Base-by-base conservation (phyloP, 176 grass and related monocot genomes). In the Guadua angustifolia region DNA sequence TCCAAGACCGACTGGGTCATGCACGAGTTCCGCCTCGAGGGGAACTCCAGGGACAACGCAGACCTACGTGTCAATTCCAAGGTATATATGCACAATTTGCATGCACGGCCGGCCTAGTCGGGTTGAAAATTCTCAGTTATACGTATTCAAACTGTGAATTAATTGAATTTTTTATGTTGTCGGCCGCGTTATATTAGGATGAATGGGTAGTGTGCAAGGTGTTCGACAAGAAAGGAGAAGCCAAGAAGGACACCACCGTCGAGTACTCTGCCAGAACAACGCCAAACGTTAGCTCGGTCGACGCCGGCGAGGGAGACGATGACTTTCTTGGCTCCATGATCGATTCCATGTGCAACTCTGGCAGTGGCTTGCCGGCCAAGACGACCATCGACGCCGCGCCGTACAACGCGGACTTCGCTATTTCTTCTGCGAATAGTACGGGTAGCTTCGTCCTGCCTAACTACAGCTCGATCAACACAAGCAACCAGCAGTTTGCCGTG, bases 1-100 rank as follows among this genome's bases (percentile, higher is more conserved):
- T 19, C 73, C 69, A 97, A 94, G 75, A 91, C 91, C 56, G 89
- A 90, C 58, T 97, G 94, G 94, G 89, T 94, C 66, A 97, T 97
- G 82, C 94, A 97, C 81, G 94, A 97, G 58, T 97, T 88, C 32
- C 90, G 94, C 13, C 94, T 97, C 5, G 78, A 89, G 1, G 91
- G 73, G 15, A 84, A 36, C 9, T 87, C 73, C 19, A 91, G 73
- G 11, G 1, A 39, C 59, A 39, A 15, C 78, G 4, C 40, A 35
- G 35, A 65, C 36, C 69, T 87, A 3, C 50, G 61, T 9, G 25
- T 69, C 46, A 60, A 78, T 50, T 74, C 79, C 67, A 90, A 90
- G 88, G 88, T 90, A 56, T 7, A n/a, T n/a, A n/a, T n/a, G 4
- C 21, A 40, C 3, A 0, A n/a, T 45, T 45, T 12, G 57, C 57